These are phyloP conservation scores for Termitomyces sp. DNA, from an alignment of 768 basidiomycete genomes.

Conservation along the genomic window DNA sequence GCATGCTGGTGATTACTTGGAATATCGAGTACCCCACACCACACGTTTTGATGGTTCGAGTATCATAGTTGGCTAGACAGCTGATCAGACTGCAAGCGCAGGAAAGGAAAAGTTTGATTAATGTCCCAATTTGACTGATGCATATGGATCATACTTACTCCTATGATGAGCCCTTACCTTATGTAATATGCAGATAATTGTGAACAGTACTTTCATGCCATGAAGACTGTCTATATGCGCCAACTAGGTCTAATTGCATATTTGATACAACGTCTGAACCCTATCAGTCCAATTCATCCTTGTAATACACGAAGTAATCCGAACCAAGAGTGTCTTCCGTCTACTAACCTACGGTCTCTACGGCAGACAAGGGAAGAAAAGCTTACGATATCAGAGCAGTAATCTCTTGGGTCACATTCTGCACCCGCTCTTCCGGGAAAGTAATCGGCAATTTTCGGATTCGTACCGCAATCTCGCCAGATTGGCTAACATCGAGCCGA, in stretches of 20 bases:
- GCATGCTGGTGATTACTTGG: slow-evolving; percentile 16
- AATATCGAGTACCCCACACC: neutral
- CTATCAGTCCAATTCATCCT: neutral
- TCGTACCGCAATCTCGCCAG: slow-evolving; percentile 35
- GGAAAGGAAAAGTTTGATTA: neutral
- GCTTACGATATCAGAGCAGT: slow-evolving; percentile 32
- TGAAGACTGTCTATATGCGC: neutral
- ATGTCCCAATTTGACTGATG: neutral
- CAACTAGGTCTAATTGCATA: neutral
- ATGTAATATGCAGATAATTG: too few relatives aligned
- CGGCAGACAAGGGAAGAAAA: neutral
- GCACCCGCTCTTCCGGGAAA: slow-evolving; percentile 61
- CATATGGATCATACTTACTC: too few relatives aligned
- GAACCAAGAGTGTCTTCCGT: neutral
- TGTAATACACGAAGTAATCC: slow-evolving; percentile 2
- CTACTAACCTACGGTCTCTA: neutral
- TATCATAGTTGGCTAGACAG: slow-evolving; percentile 6
- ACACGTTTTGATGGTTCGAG: slow-evolving; percentile 1
- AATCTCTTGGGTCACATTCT: slow-evolving; percentile 49
- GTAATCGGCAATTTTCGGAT: slow-evolving; percentile 36
- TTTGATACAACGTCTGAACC: neutral
- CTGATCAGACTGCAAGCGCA: slow-evolving; percentile 2
- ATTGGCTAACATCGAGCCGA: slow-evolving; percentile 36
- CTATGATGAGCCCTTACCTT: too few relatives aligned
- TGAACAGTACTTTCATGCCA: neutral